phyloP scores from a whole-genome alignment of 2,329 filamentous ascomycete species.

The Talaromyces albobiverticillius region DNA sequence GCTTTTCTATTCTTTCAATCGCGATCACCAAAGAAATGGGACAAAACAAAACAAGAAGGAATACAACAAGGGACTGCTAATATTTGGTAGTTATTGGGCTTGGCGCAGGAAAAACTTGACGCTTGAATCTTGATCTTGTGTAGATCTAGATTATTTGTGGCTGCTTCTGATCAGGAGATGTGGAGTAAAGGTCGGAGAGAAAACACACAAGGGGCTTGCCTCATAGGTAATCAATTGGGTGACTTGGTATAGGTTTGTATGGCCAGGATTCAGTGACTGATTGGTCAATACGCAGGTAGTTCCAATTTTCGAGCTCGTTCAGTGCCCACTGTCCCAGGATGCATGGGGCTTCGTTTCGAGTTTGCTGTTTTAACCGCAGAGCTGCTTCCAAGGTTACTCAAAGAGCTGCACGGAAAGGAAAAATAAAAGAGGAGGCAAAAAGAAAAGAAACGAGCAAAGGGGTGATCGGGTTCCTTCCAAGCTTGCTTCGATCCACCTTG shows the following conservation, averaged over 20 bases:
- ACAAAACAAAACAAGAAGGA: not conserved
- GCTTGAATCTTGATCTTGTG: not conserved
- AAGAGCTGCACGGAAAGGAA: not conserved
- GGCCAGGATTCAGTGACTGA: too few species aligned
- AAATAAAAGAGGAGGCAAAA: not conserved
- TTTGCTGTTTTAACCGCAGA: not conserved
- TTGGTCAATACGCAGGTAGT: not conserved
- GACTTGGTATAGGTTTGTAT: too few species aligned
- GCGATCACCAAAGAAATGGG: not conserved
- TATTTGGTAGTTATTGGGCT: not conserved
- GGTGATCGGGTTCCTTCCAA: not conserved
- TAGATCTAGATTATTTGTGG: constrained; percentile 3
- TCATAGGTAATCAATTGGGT: not conserved
- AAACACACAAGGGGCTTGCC: not conserved
- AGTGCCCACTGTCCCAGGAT: not conserved
- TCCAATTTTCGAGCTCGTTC: not conserved
- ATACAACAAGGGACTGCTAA: constrained; percentile 1
- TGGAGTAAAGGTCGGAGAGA: constrained; percentile 6
- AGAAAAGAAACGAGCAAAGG: not conserved
- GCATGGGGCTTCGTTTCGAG: constrained; percentile 5
- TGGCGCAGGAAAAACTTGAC: not conserved
- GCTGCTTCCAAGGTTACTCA: not conserved
- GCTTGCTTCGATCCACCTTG: not conserved
- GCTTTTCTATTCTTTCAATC: not conserved
- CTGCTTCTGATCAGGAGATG: too few species aligned